Conservation (phyloP, 176 grass and related monocot species). For the Oryza meridionalis region DNA sequence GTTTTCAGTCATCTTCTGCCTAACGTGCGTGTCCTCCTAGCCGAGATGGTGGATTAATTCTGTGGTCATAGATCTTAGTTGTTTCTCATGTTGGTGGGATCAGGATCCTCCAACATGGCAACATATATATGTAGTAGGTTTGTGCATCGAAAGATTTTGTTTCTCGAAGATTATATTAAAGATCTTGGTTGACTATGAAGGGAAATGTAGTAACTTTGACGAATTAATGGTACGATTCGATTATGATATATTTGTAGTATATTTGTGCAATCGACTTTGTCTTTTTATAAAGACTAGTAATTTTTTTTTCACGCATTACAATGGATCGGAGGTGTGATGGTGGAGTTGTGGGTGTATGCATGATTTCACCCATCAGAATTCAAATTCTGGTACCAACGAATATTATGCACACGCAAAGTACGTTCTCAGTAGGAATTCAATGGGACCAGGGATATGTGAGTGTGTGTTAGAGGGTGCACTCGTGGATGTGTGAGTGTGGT, state of each 20-base stretch:
- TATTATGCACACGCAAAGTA: too few species aligned
- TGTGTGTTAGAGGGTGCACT: too few species aligned
- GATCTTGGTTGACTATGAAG: background rate
- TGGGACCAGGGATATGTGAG: too few species aligned
- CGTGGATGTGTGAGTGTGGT: too few species aligned
- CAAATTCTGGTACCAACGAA: accelerated
- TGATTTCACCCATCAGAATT: too few species aligned
- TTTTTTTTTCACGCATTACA: too few species aligned
- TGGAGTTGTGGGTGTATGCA: too few species aligned
- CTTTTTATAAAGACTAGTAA: too few species aligned
- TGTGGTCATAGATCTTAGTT: background rate
- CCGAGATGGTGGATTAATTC: background rate
- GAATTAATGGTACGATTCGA: background rate
- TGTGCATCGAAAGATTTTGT: background rate
- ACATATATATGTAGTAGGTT: background rate
- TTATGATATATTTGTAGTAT: too few species aligned
- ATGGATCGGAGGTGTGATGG: too few species aligned
- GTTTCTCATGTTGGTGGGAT: background rate
- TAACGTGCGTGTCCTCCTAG: slow-evolving; percentile 30
- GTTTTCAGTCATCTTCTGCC: slow-evolving; percentile 2
- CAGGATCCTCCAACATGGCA: background rate
- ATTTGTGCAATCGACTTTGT: too few species aligned
- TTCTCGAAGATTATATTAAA: background rate
- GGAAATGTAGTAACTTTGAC: background rate
- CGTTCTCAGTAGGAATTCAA: too few species aligned